phyloP scores from a whole-genome alignment of 202 grass and related monocot genomes.

The Schoenoplectus tabernaemontani region DNA sequence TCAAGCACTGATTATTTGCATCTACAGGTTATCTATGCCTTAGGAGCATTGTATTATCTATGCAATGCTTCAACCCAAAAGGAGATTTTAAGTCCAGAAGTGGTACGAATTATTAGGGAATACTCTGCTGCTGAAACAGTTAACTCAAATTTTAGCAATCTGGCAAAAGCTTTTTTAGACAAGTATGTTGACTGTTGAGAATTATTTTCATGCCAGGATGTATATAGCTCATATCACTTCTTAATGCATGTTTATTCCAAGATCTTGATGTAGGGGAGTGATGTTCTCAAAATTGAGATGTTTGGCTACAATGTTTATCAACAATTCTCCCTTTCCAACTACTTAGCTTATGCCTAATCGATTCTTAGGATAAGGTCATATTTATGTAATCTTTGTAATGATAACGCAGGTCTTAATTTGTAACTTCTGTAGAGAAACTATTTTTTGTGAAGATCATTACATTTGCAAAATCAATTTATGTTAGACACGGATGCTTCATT shows the following conservation, averaged over 20 bases:
- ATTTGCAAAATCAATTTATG: not conserved
- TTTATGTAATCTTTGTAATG: not conserved
- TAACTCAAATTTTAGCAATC: conserved; percentile 60
- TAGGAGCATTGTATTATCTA: conserved; percentile 82
- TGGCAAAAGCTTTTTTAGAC: conserved; percentile 78
- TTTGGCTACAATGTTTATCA: not conserved
- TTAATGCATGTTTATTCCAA: not conserved
- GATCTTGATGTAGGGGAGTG: not conserved
- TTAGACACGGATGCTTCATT: not conserved
- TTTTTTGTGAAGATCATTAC: not conserved
- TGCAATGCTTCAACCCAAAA: conserved; percentile 56
- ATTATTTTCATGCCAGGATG: not conserved
- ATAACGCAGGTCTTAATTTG: not conserved
- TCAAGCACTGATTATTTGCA: not conserved
- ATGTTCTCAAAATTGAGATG: not conserved
- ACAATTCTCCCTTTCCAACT: not conserved
- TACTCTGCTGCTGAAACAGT: conserved; percentile 47
- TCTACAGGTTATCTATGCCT: conserved; percentile 72
- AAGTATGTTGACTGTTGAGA: conserved; percentile 50
- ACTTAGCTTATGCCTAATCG: not conserved
- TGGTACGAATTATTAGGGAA: conserved; percentile 42
- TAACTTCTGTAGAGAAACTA: not conserved
- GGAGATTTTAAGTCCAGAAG: conserved; percentile 67
- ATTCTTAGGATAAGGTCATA: not conserved
- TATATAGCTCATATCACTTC: not conserved